These are phyloP conservation scores for Pezicula carpinea DNA, from an alignment of 2,329 filamentous ascomycete genomes.

Conservation along the genomic window DNA sequence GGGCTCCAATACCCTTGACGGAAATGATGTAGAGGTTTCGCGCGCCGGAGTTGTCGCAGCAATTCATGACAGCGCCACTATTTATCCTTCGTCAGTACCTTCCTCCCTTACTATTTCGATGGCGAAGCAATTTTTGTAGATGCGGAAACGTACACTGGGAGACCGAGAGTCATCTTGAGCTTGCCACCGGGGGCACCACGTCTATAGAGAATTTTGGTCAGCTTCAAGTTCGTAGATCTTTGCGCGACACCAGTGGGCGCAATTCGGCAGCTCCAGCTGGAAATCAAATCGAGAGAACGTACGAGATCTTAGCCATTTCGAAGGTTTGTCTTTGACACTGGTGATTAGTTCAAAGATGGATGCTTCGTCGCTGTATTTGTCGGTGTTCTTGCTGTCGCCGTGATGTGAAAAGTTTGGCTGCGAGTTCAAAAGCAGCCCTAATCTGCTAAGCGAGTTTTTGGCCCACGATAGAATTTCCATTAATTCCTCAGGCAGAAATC, in stretches of 20 bases:
- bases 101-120: slow-evolving; percentile 5
- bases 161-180: slow-evolving; percentile 99
- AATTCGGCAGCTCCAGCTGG: slow-evolving; percentile 2
- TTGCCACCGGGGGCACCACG: slow-evolving; percentile 98
- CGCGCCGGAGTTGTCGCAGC: slow-evolving; percentile 98
- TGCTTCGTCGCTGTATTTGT: slow-evolving; percentile 18
- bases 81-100: slow-evolving; percentile 8
- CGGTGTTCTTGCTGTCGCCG: slow-evolving; percentile 12
- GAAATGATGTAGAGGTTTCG: slow-evolving; percentile 99
- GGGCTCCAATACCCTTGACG: slow-evolving; percentile 97
- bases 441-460: slow-evolving; percentile 23
- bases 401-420: slow-evolving; percentile 13
- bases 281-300: slow-evolving; percentile 34
- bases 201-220: slow-evolving; percentile 34
- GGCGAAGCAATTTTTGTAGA: slow-evolving; percentile 4
- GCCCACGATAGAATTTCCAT: slow-evolving; percentile 1
- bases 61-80: slow-evolving; percentile 99
- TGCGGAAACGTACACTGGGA: slow-evolving; percentile 81
- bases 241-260: neutral
- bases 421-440: slow-evolving; percentile 20
- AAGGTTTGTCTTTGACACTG: slow-evolving; percentile 30
- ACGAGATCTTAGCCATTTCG: slow-evolving; percentile 62
- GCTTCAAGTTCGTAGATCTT: slow-evolving; percentile 1
- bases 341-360: slow-evolving; percentile 21
- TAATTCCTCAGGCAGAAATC: neutral